Evolutionary conservation across 2,329 filamentous ascomycete species (phyloP), one percentile per base, ranked within the genome.

Genomic region (Penicillium aurantiogriseum): DNA sequence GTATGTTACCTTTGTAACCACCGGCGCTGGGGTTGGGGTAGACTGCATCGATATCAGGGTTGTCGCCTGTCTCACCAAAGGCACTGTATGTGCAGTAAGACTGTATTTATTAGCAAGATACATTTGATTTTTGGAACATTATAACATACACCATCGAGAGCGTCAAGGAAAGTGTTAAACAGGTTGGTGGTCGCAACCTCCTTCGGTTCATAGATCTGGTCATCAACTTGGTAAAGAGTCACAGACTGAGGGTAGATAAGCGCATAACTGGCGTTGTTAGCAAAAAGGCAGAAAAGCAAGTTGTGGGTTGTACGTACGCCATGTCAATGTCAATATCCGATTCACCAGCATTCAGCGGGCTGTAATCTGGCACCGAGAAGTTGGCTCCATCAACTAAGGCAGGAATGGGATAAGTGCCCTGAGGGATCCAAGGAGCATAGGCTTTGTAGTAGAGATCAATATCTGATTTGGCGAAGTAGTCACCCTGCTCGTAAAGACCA

Each of bases 281-380:
- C 23, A 48, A 23, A n/a, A 21, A 11, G 1, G 3, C 15, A 31
- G 11, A 15, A 5, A 33, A 33, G 1, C 31, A 6, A 15, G 31
- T 13, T 33, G 0, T 6, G 31, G 31, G 4, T 11, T 47, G 10
- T n/a, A 61, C 64, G 61, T 29, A 83, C 52, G 80, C 80, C 60
- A 84, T 81, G 58, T 84, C 72, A 3, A 86, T 74, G 62, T 86
- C 83, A 13, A 86, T 76, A 39, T 81, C 71, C 1, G 81, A 81
- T 71, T 86, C 83, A 44, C 77, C 78, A 23, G 62, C 64, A 25
- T 70, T 69, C 42, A 64, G 52, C 2, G 67, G 72, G 44, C 67
- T 67, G 54, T 76, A 76, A 8, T 69, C 59, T 52, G 74, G 69
- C 4, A 67, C 69, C 2, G 63, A 69, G 23, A 71, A 79, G 54